Percentiles rank a stretch among this genome's conserved stretches.
These are phyloP conservation scores for Biscogniauxia sp. DNA, from an alignment of 2,329 filamentous ascomycete genomes.

Conservation along the genomic window DNA sequence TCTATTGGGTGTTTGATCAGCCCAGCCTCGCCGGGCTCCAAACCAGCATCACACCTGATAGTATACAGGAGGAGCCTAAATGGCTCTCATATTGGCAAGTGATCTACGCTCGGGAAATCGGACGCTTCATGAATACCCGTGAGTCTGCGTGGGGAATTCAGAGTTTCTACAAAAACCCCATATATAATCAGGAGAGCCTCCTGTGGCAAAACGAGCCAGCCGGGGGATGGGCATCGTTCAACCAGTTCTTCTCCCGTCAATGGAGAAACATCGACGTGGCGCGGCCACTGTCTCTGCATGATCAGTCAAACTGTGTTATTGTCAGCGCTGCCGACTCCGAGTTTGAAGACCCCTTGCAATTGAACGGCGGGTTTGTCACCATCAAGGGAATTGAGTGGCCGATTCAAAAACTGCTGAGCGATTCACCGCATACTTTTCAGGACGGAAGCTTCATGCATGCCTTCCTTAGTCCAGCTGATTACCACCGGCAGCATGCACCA, in stretches of 20 bases:
- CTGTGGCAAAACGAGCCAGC: neutral
- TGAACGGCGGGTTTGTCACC: neutral
- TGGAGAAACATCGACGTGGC: neutral
- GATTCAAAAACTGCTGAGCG: neutral
- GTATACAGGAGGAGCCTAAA: neutral
- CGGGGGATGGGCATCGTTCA: slow-evolving; percentile 9
- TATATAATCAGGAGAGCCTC: neutral
- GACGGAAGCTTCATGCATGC: slow-evolving; percentile 6
- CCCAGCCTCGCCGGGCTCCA: neutral
- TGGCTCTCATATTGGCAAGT: slow-evolving; percentile 8
- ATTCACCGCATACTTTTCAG: neutral
- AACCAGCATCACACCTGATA: neutral
- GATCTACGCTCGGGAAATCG: slow-evolving; percentile 1
- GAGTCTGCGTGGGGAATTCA: neutral
- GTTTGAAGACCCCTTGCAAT: neutral
- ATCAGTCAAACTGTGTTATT: slow-evolving; percentile 1
- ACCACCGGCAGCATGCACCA: slow-evolving; percentile 7
- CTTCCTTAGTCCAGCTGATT: slow-evolving; percentile 5
- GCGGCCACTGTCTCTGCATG: slow-evolving; percentile 2
- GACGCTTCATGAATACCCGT: slow-evolving; percentile 2
- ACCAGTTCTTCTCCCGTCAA: slow-evolving; percentile 8
- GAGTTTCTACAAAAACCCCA: neutral
- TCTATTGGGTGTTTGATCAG: slow-evolving; percentile 6
- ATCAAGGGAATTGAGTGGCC: slow-evolving; percentile 2
- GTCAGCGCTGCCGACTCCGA: neutral